These are phyloP conservation scores for Lathyrus tuberosus DNA, from an alignment of 306 rosid species.

Conservation along the genomic window DNA sequence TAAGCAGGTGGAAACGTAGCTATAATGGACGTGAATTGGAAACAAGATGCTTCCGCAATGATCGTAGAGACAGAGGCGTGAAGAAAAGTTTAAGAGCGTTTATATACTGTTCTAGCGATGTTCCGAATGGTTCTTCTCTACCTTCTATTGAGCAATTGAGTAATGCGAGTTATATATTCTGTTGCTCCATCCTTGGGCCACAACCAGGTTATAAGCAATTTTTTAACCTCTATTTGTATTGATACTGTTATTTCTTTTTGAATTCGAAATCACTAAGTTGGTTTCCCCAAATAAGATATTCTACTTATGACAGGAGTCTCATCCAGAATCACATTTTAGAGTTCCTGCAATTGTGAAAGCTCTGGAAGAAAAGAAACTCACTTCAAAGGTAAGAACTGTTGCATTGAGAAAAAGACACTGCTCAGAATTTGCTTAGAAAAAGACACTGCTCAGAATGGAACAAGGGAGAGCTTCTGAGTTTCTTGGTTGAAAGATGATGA, in stretches of 20 bases:
- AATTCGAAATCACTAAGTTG: not conserved
- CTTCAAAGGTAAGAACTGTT: constrained; percentile 60
- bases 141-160: constrained; percentile 44
- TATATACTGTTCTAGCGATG: constrained; percentile 43
- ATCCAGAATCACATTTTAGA: constrained; percentile 94
- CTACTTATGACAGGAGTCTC: constrained; percentile 74
- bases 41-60: constrained; percentile 7
- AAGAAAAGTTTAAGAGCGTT: constrained; percentile 39
- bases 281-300: constrained; percentile 17
- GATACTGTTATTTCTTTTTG: too few species aligned
- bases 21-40: constrained; percentile 10
- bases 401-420: too few species aligned
- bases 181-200: constrained; percentile 98
- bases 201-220: constrained; percentile 56
- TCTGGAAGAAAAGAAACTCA: constrained; percentile 69
- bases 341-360: constrained; percentile 79
- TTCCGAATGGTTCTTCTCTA: constrained; percentile 35
- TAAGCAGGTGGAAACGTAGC: constrained; percentile 40
- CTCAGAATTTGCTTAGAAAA: not conserved
- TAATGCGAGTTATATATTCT: constrained; percentile 67
- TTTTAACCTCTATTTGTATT: not conserved
- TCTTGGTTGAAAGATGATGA: too few species aligned
- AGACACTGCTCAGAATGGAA: too few species aligned
- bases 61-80: constrained; percentile 16
- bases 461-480: too few species aligned